Conservation (phyloP, 2,329 filamentous ascomycete genomes). For the Penicillium sp. region DNA sequence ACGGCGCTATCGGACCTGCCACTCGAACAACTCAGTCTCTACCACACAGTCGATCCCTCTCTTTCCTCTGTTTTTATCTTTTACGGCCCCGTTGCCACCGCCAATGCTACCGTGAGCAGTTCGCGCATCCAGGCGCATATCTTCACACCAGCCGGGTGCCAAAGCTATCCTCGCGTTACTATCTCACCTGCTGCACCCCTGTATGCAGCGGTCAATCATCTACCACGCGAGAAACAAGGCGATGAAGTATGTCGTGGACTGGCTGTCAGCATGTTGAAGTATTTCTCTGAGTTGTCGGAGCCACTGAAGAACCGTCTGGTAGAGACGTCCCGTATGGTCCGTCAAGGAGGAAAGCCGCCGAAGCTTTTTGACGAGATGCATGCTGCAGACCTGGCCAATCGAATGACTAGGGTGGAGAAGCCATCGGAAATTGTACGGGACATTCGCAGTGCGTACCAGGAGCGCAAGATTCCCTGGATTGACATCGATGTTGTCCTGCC, state of each 20-base stretch:
- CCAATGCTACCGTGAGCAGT: slow-evolving; percentile 80
- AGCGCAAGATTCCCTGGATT: slow-evolving; percentile 78
- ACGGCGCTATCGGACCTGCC: slow-evolving; percentile 72
- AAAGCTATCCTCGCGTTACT: slow-evolving; percentile 85
- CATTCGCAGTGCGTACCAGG: slow-evolving; percentile 71
- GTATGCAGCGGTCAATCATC: slow-evolving; percentile 82
- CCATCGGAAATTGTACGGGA: slow-evolving; percentile 68
- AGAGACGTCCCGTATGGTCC: slow-evolving; percentile 50
- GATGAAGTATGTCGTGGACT: slow-evolving; percentile 89
- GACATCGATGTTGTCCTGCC: slow-evolving; percentile 87
- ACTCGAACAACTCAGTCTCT: slow-evolving; percentile 78
- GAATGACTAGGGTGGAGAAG: slow-evolving; percentile 79
- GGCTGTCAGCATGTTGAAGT: slow-evolving; percentile 89
- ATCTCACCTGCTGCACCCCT: slow-evolving; percentile 89
- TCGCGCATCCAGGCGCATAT: slow-evolving; percentile 94
- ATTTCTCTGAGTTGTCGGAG: slow-evolving; percentile 82
- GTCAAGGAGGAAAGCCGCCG: slow-evolving; percentile 61
- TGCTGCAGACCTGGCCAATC: slow-evolving; percentile 82
- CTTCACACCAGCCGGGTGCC: slow-evolving; percentile 82
- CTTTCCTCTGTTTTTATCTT: slow-evolving; percentile 82
- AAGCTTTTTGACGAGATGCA: slow-evolving; percentile 85
- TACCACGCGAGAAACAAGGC: slow-evolving; percentile 91
- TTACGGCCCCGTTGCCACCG: slow-evolving; percentile 84
- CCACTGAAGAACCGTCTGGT: slow-evolving; percentile 70
- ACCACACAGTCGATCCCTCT: slow-evolving; percentile 80